Evolutionary conservation across 768 basidiomycete species (phyloP).

Genomic region (Rhodosporidiobolus sp.): DNA sequence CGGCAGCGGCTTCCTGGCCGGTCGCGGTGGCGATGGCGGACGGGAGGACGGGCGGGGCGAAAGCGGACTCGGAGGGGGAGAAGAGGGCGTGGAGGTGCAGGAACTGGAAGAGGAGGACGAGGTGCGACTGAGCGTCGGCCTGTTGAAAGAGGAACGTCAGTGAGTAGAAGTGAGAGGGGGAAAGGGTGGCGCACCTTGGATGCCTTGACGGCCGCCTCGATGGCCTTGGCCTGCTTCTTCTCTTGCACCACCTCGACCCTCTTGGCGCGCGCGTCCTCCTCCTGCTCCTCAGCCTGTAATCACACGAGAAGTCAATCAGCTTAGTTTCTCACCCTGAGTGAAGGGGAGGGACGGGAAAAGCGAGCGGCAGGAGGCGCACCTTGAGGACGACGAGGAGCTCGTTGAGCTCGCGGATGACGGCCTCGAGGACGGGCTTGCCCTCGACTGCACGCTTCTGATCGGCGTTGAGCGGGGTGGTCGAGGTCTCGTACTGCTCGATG

Average conservation of each 20-base stretch:
- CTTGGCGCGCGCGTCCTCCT: slow-evolving; percentile 37
- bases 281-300: slow-evolving; percentile 41
- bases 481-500: slow-evolving; percentile 41
- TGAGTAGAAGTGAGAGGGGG: not conserved
- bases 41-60: slow-evolving; percentile 38
- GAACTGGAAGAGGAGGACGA: slow-evolving; percentile 44
- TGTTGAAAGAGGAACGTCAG: not conserved
- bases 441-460: slow-evolving; percentile 44
- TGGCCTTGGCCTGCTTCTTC: slow-evolving; percentile 35
- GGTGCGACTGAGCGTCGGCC: slow-evolving; percentile 31
- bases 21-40: slow-evolving; percentile 39
- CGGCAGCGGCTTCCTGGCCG: slow-evolving; percentile 41
- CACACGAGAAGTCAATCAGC: too few species aligned
- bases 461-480: slow-evolving; percentile 41
- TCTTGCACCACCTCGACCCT: slow-evolving; percentile 24
- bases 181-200: slow-evolving; percentile 33
- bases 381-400: slow-evolving; percentile 43
- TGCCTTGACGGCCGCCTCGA: slow-evolving; percentile 37
- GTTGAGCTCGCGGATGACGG: slow-evolving; percentile 41
- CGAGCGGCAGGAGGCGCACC: slow-evolving; percentile 26
- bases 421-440: slow-evolving; percentile 39
- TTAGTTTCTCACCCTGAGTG: not conserved
- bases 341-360: not conserved
- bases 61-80: slow-evolving; percentile 20
- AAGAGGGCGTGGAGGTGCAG: slow-evolving; percentile 43